phyloP scores from a whole-genome alignment of 75 land plant species.

The Larix kaempferi region DNA sequence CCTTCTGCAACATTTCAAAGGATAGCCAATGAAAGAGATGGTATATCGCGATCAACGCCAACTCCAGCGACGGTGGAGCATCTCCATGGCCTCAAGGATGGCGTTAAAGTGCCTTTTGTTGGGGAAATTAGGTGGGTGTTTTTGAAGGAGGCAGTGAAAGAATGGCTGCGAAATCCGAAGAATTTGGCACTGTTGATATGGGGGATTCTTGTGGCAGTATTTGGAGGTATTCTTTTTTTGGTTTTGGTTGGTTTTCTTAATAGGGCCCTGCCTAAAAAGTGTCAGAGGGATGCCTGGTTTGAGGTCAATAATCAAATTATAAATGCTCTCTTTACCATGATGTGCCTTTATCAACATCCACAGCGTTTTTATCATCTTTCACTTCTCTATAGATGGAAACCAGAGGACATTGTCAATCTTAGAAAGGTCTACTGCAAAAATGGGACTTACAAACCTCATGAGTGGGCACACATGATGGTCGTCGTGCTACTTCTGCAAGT shows the following conservation, averaged over 20 bases:
- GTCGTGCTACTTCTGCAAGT: slow-evolving; percentile 72
- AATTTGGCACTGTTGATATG: slow-evolving; percentile 70
- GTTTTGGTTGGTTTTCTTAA: slow-evolving; percentile 79
- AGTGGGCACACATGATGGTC: slow-evolving; percentile 72
- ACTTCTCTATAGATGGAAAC: slow-evolving; percentile 62
- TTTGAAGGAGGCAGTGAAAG: slow-evolving; percentile 28
- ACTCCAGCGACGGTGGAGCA: slow-evolving; percentile 12
- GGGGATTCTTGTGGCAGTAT: slow-evolving; percentile 53
- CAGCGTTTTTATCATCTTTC: slow-evolving; percentile 59
- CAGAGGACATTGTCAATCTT: slow-evolving; percentile 42
- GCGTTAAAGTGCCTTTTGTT: slow-evolving; percentile 46
- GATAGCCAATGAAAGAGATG: slow-evolving; percentile 50
- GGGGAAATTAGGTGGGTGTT: slow-evolving; percentile 55
- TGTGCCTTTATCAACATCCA: slow-evolving; percentile 80
- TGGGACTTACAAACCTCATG: slow-evolving; percentile 62
- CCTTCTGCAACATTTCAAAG: slow-evolving; percentile 50
- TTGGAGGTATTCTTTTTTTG: slow-evolving; percentile 66
- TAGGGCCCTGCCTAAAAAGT: slow-evolving; percentile 41
- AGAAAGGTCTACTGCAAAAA: slow-evolving; percentile 72
- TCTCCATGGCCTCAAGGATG: slow-evolving; percentile 23
- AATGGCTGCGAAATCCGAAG: slow-evolving; percentile 72
- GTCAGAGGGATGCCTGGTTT: slow-evolving; percentile 56
- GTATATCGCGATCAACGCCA: slow-evolving; percentile 43
- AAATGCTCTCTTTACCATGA: slow-evolving; percentile 81
- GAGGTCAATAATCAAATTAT: slow-evolving; percentile 87